Evolutionary conservation across 2,329 filamentous ascomycete genomes (phyloP), one percentile per base, ranked within the genome.

Genomic region (Xylariaceae sp.): DNA sequence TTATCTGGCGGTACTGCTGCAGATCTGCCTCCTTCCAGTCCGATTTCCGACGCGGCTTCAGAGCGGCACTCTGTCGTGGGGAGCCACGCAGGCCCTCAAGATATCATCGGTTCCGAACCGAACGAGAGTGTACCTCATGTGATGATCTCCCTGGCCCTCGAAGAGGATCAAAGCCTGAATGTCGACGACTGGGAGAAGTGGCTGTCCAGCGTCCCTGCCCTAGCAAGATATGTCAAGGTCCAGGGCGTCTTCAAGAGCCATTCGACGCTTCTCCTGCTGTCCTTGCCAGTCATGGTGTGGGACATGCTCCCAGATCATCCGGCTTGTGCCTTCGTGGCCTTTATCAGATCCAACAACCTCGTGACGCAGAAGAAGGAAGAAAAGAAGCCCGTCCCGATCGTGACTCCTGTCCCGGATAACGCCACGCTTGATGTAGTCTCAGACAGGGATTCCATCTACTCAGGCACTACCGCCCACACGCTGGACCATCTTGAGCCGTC

Each of bases 161-260:
- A 79, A 50, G 73, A 75, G 9, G 67, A 79, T 36, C 74, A 78
- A 45, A 61, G 64, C 11, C 56, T 78, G 1, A 74, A 78, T 32
- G 59, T 80, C n/a, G 68, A 72, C 40, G 72, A 73, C 4, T 79
- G 75, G 74, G 69, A 78, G 50, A 66, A 69, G 38, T 79, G 75
- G 74, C 63, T 79, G 3, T 59, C 64, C 18, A 67, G 64, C 13
- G 76, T 78, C 44, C 75, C 76, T 1, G 70, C 73, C 2, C 60
- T 79, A 39, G 74, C 74, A 29, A 78, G 73, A 48, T 73, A 77
- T 46, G 74, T 77, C 55, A 76, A 76, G 50, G 69, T 80, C 5
- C 74, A 80, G 50, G 75, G 74, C 7, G 67, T 78, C 1, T 80
- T 78, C 56, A 76, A 76, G 51, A 79, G 75, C 34, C 73, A 78